Percentiles rank a stretch among this genome's conserved stretches.
Conservation (phyloP, 129 eudicot genomes). For the Oenanthe sinensis region DNA sequence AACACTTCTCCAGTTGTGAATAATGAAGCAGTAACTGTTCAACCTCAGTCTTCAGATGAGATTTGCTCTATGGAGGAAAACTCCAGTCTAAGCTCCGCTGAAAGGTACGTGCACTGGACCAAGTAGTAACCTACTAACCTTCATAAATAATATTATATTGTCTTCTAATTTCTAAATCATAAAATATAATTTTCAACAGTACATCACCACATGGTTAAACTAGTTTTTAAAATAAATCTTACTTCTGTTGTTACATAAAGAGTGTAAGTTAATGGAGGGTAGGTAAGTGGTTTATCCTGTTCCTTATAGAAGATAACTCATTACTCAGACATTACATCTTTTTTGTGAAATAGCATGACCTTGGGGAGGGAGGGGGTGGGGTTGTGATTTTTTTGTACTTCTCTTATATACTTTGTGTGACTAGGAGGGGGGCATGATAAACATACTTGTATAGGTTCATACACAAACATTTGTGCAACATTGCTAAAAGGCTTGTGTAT, state of each 20-base stretch:
- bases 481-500: too few relatives aligned
- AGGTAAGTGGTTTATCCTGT: not conserved
- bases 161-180: too few relatives aligned
- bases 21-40: slow-evolving; percentile 34
- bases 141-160: not conserved
- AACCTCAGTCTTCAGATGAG: slow-evolving; percentile 26
- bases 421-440: too few relatives aligned
- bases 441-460: too few relatives aligned
- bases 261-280: not conserved
- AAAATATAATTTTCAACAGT: too few relatives aligned
- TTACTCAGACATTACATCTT: too few relatives aligned
- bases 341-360: too few relatives aligned
- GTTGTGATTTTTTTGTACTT: too few relatives aligned
- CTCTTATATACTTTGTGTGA: too few relatives aligned
- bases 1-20: slow-evolving; percentile 29
- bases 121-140: not conserved
- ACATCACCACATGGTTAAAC: not conserved
- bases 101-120: slow-evolving; percentile 32
- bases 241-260: not conserved
- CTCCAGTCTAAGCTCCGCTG: slow-evolving; percentile 20
- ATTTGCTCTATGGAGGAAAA: slow-evolving; percentile 21
- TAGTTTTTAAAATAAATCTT: not conserved
- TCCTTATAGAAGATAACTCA: not conserved
- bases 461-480: too few relatives aligned
- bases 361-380: too few relatives aligned